Base-by-base conservation (phyloP, 1,139 yeast genomes). In the Arxiozyma slooffiae region DNA sequence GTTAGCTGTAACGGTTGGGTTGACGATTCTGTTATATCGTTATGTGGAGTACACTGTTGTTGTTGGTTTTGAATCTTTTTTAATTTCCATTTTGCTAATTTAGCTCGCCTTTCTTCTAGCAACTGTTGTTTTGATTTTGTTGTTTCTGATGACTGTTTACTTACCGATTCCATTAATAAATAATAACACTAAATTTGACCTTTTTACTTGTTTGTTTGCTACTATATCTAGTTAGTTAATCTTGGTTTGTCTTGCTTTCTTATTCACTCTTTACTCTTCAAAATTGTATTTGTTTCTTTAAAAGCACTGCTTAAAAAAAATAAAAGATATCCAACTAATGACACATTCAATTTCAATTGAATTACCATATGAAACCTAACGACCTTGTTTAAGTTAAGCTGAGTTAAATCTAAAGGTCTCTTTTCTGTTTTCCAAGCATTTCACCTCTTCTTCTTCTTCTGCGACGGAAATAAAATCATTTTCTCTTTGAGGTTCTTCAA, bases 71-170 rank as follows among this genome's bases (percentile, higher is more conserved):
- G 38, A 36, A 23, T 63, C 54, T 66, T 69, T 56, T 64, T 64
- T 49, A 55, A 58, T 57, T 69, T 71, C 75, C 75, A 71, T 50
- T 62, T 63, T 11, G 68, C 71, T 38, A 70, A 54, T 42, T 64
- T 62, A 41, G 68, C 71, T 53, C 61, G 64, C 47, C 74, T 61
- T 50, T 63, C 66, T 46, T 64, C 61, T 51, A 59, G 50, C 18
- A 54, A 47, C 26, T 48, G 44, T 41, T 50, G 56, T 57, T 55
- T 64, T 58, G 54, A 48, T 23, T 49, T 49, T 11, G 36, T 30
- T 22, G 42, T 42, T 50, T 53, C 50, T 23, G 43, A 30, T 36
- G 23, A 11, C 26, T 44, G 42, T n/a, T 48, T 37, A 52, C 56
- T 55, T 57, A 55, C 60, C 46, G 55, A 47, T 44, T 49, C 46